phyloP scores from a whole-genome alignment of 2,329 filamentous ascomycete genomes.

The Pseudogymnoascus sp. region DNA sequence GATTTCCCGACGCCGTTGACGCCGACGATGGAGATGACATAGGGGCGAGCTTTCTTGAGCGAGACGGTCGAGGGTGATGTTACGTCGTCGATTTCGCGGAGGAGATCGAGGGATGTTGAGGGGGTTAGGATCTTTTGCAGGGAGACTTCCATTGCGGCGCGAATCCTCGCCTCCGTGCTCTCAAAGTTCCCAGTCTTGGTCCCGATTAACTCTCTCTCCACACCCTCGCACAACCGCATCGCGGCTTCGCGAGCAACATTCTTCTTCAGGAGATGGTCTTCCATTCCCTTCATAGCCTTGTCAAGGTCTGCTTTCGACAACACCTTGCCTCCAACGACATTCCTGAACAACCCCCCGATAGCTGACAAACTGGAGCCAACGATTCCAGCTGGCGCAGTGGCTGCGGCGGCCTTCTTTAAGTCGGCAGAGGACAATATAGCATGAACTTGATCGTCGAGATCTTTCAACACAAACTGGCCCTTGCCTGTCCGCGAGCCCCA shows the following conservation, averaged over 20 bases:
- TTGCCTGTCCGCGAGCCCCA: constrained; percentile 82
- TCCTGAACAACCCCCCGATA: constrained; percentile 83
- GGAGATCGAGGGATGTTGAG: constrained; percentile 86
- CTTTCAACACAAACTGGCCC: constrained; percentile 89
- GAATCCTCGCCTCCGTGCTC: constrained; percentile 75
- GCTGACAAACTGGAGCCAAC: constrained; percentile 75
- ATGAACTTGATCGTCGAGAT: constrained; percentile 88
- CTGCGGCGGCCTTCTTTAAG: constrained; percentile 47
- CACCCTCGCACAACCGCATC: constrained; percentile 80
- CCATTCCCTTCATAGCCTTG: constrained; percentile 92
- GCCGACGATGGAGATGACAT: constrained; percentile 96
- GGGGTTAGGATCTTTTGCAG: constrained; percentile 93
- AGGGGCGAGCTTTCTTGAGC: constrained; percentile 64
- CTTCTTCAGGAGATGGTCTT: constrained; percentile 88
- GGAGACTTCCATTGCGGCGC: constrained; percentile 82
- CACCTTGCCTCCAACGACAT: constrained; percentile 90
- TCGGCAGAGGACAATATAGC: constrained; percentile 80
- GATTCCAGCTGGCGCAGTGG: constrained; percentile 50
- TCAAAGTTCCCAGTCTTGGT: constrained; percentile 91
- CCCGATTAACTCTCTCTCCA: constrained; percentile 82
- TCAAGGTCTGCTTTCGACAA: constrained; percentile 83
- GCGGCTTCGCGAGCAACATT: constrained; percentile 95
- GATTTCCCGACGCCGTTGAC: constrained; percentile 99
- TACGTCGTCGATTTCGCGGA: constrained; percentile 83
- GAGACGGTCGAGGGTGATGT: constrained; percentile 59